Base-by-base conservation (phyloP, 208 protist genomes). In the Trypanosoma cruzi region DNA sequence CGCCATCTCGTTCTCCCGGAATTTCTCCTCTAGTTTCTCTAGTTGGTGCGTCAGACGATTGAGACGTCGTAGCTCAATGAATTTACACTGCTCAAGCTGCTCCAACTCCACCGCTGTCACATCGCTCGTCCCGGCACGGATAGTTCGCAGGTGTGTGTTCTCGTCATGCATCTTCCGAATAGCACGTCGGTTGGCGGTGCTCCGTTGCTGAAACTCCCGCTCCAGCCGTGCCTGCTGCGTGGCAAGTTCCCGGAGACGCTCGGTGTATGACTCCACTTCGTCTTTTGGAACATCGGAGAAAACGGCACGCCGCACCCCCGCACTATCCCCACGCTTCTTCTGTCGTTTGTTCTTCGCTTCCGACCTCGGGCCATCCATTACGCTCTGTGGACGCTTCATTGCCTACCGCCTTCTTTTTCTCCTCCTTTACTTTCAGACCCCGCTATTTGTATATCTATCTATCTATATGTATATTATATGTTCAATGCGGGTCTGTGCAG, bases 71-170 rank as follows among this genome's bases (percentile, higher is more conserved):
- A 64, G 36, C 16, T 80, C 78, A 46, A 90, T 40, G 65, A 85
- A 74, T 10, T 77, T 86, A 60, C 82, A 82, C 22, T 64, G 46
- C 61, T 76, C 64, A 0, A 90, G 66, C 22, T 80, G 68, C 42
- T 88, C 80, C 40, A 81, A 36, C 73, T 93, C 88, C 11, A 75
- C 80, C 26, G 71, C 88, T 11, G 88, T 93, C 3, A 93, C 75
- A 16, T 75, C 70, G 1, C 73, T 68, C 0, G 72, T 48, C 10
- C 61, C 75, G 5, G 61, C 56, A n/a, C 50, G 49, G 57, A 93
- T 90, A 59, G 86, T 80, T 22, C 84, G 79, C 68, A 90, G 72
- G 13, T 75, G 77, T 4, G 79, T 86, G 31, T 90, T 93, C 29
- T 85, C 80, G 60, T 90, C 76, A 54, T 88, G 86, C 59, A 80